Percentiles rank a stretch among this genome's conserved stretches.
phyloP scores from a whole-genome alignment of 73 alveolate species.

The Paramecium caudatum region DNA sequence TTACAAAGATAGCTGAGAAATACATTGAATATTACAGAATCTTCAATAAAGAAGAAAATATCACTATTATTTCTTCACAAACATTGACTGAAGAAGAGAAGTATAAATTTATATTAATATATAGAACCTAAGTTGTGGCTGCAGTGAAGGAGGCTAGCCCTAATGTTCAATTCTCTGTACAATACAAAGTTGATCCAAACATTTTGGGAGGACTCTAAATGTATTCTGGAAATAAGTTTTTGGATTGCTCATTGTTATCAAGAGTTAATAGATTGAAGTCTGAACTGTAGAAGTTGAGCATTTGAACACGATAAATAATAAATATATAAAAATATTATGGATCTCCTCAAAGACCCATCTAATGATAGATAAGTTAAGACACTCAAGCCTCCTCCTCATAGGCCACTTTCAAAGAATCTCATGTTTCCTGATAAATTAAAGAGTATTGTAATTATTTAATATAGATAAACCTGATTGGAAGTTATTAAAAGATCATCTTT shows the following conservation, averaged over 20 bases:
- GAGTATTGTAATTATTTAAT: background rate
- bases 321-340: constrained; percentile 74
- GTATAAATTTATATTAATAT: constrained; percentile 67
- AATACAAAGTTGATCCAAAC: constrained; percentile 81
- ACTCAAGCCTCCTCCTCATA: constrained; percentile 85
- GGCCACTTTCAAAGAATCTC: constrained; percentile 78
- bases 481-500: constrained; percentile 86
- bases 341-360: constrained; percentile 78
- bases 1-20: constrained; percentile 81
- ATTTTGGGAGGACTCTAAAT: constrained; percentile 87
- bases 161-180: constrained; percentile 73
- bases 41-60: constrained; percentile 81
- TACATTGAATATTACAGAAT: constrained; percentile 81
- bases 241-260: constrained; percentile 84
- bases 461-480: constrained; percentile 93
- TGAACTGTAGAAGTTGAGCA: constrained; percentile 77
- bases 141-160: constrained; percentile 79
- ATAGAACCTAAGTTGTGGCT: constrained; percentile 78
- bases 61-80: constrained; percentile 85
- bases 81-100: constrained; percentile 77
- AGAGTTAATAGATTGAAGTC: constrained; percentile 81
- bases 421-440: constrained; percentile 80
- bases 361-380: constrained; percentile 80
- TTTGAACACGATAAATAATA: constrained; percentile 58
- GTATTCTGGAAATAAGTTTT: constrained; percentile 88